phyloP scores from a whole-genome alignment of 257 asterid genomes.

The Capsicum rhomboideum region DNA sequence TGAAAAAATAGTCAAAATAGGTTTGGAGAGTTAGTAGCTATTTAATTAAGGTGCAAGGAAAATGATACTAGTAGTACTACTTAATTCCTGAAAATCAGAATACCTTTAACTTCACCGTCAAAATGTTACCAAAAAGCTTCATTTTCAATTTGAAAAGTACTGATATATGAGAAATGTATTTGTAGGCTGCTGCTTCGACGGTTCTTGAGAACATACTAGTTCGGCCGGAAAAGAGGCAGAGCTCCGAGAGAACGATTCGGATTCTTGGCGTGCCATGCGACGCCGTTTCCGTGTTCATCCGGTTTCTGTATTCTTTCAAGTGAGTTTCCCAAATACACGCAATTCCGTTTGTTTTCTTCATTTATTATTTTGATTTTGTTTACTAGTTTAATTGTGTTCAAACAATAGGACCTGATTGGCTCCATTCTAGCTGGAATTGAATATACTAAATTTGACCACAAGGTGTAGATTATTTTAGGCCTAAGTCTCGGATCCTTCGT shows the following conservation, averaged over 20 bases:
- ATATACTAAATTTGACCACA: not conserved
- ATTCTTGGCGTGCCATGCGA: slow-evolving; percentile 84
- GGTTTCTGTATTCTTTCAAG: slow-evolving; percentile 63
- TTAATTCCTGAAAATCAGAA: too few species aligned
- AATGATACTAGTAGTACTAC: too few species aligned
- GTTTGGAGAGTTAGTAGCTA: too few species aligned
- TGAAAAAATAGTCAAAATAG: too few species aligned
- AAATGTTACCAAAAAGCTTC: not conserved
- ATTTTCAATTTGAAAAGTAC: not conserved
- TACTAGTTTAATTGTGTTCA: not conserved
- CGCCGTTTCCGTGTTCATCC: slow-evolving; percentile 67
- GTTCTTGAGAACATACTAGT: slow-evolving; percentile 74
- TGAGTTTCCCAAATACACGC: slow-evolving; percentile 31
- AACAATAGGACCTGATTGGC: not conserved
- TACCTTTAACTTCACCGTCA: not conserved
- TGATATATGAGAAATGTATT: not conserved
- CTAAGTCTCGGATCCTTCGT: not conserved
- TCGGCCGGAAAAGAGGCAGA: slow-evolving; percentile 49
- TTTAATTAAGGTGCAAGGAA: too few species aligned
- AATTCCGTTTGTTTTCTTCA: not conserved
- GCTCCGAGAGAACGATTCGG: slow-evolving; percentile 40
- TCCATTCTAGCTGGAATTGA: not conserved
- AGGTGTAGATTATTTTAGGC: not conserved
- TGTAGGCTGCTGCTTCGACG: slow-evolving; percentile 74
- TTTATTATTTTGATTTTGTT: not conserved